Evolutionary conservation across 176 grass and related monocot species (phyloP).

Genomic region (Zizania latifolia): DNA sequence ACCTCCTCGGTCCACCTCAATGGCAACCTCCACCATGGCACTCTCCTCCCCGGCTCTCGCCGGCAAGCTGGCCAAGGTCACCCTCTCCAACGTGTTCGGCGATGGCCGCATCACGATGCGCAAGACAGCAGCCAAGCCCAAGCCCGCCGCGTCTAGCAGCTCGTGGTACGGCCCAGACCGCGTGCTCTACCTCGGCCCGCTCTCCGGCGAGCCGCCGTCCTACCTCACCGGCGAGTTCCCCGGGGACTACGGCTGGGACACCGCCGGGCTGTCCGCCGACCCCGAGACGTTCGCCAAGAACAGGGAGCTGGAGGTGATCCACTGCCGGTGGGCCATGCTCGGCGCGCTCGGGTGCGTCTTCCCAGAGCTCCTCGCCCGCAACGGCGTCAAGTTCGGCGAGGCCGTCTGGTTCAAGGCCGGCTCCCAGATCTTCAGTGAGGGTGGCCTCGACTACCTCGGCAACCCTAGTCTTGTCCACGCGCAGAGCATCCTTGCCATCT

Average conservation of each 20-base stretch:
- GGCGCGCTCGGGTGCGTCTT: conserved; percentile 54
- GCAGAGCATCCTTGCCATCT: conserved; percentile 66
- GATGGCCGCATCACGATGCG: conserved; percentile 44
- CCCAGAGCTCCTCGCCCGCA: conserved; percentile 50
- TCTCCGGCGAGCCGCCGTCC: conserved; percentile 38
- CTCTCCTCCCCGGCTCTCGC: conserved; percentile 23
- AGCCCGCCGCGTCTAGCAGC: conserved; percentile 13
- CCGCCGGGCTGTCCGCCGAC: conserved; percentile 33
- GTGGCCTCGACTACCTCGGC: conserved; percentile 55
- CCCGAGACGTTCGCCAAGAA: conserved; percentile 61
- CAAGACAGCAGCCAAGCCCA: conserved; percentile 27
- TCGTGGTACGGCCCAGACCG: conserved; percentile 35
- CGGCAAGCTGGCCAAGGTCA: not conserved
- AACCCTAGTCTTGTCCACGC: conserved; percentile 61
- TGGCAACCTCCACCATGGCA: conserved; percentile 26
- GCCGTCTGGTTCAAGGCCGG: conserved; percentile 65
- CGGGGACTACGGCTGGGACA: conserved; percentile 53
- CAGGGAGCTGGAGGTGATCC: conserved; percentile 52
- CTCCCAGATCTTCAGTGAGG: conserved; percentile 51
- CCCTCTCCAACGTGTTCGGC: conserved; percentile 21
- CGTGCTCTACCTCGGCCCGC: conserved; percentile 41
- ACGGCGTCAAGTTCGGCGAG: conserved; percentile 50
- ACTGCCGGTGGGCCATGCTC: conserved; percentile 60
- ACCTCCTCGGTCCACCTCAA: not conserved
- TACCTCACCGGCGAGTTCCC: conserved; percentile 52